Evolutionary conservation across 345 rosid species (phyloP), one percentile per base, ranked within the genome.

Genomic region (Dipteronia dyeriana): DNA sequence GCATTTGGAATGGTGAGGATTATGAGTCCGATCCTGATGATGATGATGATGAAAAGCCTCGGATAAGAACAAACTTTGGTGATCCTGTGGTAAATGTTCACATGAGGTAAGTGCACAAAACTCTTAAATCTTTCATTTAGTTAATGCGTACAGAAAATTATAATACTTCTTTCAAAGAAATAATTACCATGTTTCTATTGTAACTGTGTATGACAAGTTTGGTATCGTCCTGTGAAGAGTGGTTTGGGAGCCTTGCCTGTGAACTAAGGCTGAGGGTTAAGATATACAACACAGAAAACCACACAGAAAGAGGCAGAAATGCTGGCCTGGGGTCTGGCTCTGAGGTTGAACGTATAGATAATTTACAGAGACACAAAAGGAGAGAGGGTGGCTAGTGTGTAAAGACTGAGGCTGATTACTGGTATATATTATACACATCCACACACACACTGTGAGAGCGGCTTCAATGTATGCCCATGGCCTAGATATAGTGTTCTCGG

Each of bases 1-100:
- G 97, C 68, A 92, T 96, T 76, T 96, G 98, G 98, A 87, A 84
- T 84, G 87, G 93, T 76, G 93, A 87, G 19, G 88, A 78, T 77
- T 86, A 89, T 81, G 95, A 87, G 53, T 94, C 98, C 7, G 99
- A 94, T 76, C 87, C 84, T 61, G 98, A 92, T 41, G 94, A 90
- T 57, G 98, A 92, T 41, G 94, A 90, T 39, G 97, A 89, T 78
- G 89, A 85, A 54, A 90, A 84, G 76, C 87, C 86, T 71, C 81
- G 3, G 19, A 82, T 75, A 41, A 83, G 86, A 73, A 73, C 78
- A 31, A 79, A 71, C 78, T 76, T 69, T 62, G 84, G 43, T 81
- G 86, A 68, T 66, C 82, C 71, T 61, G 68, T 72, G 66, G 85
- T 81, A 83, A 85, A 89, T 71, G 87, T 79, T 71, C 86, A 84